Evolutionary conservation across 345 rosid genomes (phyloP), one percentile per base, ranked within the genome.

Genomic region (Brassica cretica): DNA sequence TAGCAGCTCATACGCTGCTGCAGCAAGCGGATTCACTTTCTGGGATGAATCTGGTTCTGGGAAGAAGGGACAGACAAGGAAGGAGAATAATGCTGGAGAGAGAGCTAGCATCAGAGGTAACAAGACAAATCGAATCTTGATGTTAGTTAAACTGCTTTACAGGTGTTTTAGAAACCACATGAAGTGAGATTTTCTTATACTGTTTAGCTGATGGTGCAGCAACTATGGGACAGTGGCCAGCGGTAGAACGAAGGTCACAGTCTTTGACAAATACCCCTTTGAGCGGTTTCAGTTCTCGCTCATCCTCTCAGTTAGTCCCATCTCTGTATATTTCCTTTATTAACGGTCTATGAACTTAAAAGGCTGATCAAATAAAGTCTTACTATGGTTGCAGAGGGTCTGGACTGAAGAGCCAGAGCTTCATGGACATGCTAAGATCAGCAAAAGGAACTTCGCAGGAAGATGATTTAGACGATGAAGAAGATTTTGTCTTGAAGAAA

Each of bases 51-150:
- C 96, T 81, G 82, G 74, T 2, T 79, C 81, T 0, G 83, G 72
- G 62, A 90, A 89, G 64, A 91, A 86, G 96, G 98, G 98, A 93
- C 86, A 91, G 96, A 83, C 92, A 83, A 89, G 92, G 93, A 90
- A 90, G 90, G 98, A 93, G 94, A 91, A 91, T 63, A 67, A 0
- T 84, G 77, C 67, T 10, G 86, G 79, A 14, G 89, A 85, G 61
- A 84, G 82, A 80, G 72, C 88, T 12, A 72, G 56, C 71, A 53
- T 76, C 30, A 72, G 71, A 76, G 81, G 84, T 81, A 39, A 59
- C 12, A n/a, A 25, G 25, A 55, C 66, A 62, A 5, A 24, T 0
- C 5, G 18, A 62, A 33, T 62, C 64, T 14, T 68, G 56, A 74
- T 75, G 10, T n/a, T 68, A 4, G 0, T 71, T 68, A 35, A 53